Evolutionary conservation across 2,329 filamentous ascomycete genomes (phyloP), one percentile per base, ranked within the genome.

Genomic region (Aspergillus flavus): DNA sequence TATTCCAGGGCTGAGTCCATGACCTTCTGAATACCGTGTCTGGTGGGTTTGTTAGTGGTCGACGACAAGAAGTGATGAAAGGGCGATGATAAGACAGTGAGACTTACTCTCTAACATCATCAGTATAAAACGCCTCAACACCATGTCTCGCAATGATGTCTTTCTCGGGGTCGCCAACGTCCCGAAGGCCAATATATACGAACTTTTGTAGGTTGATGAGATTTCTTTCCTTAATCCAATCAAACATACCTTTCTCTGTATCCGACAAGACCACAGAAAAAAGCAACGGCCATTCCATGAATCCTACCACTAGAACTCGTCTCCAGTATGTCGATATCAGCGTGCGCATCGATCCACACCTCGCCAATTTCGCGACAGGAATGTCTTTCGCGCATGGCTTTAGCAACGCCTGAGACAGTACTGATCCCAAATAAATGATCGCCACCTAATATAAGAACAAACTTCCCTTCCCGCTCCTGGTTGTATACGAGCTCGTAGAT

Each of bases 271-370:
- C 63, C 59, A 14, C 57, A 59, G 16, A 53, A 41, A 57, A 64
- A 62, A 6, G 59, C 52, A 1, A 64, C 57, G 10, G 63, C 43
- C 63, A 64, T 64, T 6, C 56, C 63, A 34, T 62, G 63, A 19
- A 64, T 46, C 16, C 57, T 46, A 6, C 63, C 57, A 39, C 59
- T 60, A 34, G 6, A 9, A 30, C 63, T 62, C 6, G 50, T 64
- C 32, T 59, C 41, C 1, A 57, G 59, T 4, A 59, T 64, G 36
- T 61, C 62, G 28, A 64, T 62, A 41, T 64, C 57, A n/a, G 63
- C 63, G 53, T 64, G 63, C 3, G 63, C 63, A 16, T 62, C 59
- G 16, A 64, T 48, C 57, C 56, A 64, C 1, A 64, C 30, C 21
- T 60, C 56, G 11, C 48, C 50, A 6, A 64, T 23, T 12, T 62